phyloP scores from a whole-genome alignment of 148 eudicot genomes.

The Silene uniflora region DNA sequence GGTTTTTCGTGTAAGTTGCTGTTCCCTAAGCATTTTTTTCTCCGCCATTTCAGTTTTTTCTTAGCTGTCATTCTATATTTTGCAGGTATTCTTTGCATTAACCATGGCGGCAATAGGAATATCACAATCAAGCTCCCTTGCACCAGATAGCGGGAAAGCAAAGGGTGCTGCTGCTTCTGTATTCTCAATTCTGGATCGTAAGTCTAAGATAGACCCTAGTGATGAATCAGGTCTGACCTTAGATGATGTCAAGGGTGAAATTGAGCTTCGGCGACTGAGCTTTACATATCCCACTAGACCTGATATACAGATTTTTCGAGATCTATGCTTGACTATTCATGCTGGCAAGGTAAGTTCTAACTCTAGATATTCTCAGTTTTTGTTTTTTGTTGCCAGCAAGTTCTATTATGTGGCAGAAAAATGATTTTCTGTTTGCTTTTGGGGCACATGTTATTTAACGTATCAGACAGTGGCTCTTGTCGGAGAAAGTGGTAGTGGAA shows the following conservation, averaged over 20 bases:
- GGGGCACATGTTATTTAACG: not conserved
- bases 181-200: constrained; percentile 52
- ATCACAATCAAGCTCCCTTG: constrained; percentile 43
- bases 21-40: not conserved
- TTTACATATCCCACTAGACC: constrained; percentile 70
- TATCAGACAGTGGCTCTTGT: constrained; percentile 62
- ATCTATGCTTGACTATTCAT: constrained; percentile 45
- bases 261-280: constrained; percentile 50
- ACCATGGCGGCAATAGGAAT: constrained; percentile 51
- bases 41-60: not conserved
- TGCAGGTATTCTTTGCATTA: constrained; percentile 57
- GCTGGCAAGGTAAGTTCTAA: constrained; percentile 48
- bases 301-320: constrained; percentile 46
- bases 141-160: constrained; percentile 53
- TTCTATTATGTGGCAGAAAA: not conserved
- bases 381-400: not conserved
- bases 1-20: constrained; percentile 45
- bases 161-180: constrained; percentile 50
- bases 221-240: constrained; percentile 52
- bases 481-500: constrained; percentile 80
- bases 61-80: constrained; percentile 4
- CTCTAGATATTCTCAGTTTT: not conserved
- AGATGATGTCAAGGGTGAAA: constrained; percentile 50
- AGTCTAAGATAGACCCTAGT: constrained; percentile 57
- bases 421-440: not conserved